Evolutionary conservation across 2,329 filamentous ascomycete species (phyloP).

Genomic region (Fusarium papillatum): DNA sequence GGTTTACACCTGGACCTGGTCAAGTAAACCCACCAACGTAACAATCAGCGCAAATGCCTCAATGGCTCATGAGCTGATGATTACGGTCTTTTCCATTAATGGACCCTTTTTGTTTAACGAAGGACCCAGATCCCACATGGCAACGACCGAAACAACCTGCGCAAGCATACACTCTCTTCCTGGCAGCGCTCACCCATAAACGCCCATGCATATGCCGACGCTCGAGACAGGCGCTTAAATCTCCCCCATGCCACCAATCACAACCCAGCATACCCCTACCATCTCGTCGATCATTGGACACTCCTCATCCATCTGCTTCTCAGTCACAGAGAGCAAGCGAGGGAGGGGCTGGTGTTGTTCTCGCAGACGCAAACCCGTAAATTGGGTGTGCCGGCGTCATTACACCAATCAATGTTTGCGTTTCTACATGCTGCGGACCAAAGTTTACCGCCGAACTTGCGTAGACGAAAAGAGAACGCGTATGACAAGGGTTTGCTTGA

Average conservation of each 20-base stretch:
- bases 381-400: background rate
- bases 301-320: constrained; percentile 22
- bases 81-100: background rate
- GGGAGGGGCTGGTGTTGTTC: constrained; percentile 33
- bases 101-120: background rate
- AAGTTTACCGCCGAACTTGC: constrained; percentile 27
- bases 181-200: constrained; percentile 26
- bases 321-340: constrained; percentile 28
- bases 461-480: constrained; percentile 7
- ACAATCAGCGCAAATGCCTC: background rate
- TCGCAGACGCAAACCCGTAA: constrained; percentile 10
- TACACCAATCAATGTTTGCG: constrained; percentile 4
- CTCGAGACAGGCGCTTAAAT: constrained; percentile 40
- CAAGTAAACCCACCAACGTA: background rate
- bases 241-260: constrained; percentile 29
- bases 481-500: constrained; percentile 14
- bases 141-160: constrained; percentile 16
- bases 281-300: constrained; percentile 29
- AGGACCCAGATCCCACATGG: constrained; percentile 22
- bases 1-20: background rate
- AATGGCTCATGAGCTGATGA: background rate
- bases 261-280: constrained; percentile 8
- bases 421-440: background rate
- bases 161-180: constrained; percentile 3
- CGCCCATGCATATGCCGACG: constrained; percentile 35